Percentiles rank a stretch among this genome's conserved stretches.
Conservation (phyloP, 176 grass and related monocot genomes). For the Metroxylon sagu region DNA sequence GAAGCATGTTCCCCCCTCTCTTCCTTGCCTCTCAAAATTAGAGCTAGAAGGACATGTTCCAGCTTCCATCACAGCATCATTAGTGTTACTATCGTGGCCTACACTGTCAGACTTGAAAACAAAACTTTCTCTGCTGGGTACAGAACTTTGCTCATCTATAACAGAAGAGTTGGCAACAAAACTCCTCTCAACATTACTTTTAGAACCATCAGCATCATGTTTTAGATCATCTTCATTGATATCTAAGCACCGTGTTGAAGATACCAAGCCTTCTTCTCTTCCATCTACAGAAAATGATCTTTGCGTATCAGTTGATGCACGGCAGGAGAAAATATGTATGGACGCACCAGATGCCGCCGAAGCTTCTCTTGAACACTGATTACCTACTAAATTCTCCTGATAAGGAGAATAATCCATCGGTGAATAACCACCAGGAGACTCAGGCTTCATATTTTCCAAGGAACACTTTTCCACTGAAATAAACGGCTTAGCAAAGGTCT, state of each 20-base stretch:
- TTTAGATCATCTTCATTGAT: conserved; percentile 30
- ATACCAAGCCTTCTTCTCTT: conserved; percentile 29
- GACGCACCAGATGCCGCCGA: conserved; percentile 28
- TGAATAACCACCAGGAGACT: conserved; percentile 52
- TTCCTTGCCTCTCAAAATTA: conserved; percentile 16
- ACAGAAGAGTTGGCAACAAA: conserved; percentile 39
- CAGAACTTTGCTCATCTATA: conserved; percentile 21
- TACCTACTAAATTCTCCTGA: conserved; percentile 14
- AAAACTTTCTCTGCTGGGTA: conserved; percentile 4
- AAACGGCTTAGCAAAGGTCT: no score
- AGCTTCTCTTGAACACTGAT: conserved; percentile 36
- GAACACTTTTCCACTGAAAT: no score
- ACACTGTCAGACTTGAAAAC: conserved; percentile 27
- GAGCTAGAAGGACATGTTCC: conserved; percentile 14
- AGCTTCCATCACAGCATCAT: conserved; percentile 15
- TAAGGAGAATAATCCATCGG: conserved; percentile 93
- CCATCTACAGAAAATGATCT: conserved; percentile 26
- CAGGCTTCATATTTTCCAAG: conserved; percentile 2
- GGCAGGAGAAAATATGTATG: conserved; percentile 6
- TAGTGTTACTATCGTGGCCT: not conserved
- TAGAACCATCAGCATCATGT: conserved; percentile 16
- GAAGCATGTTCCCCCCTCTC: conserved; percentile 14
- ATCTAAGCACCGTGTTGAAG: conserved; percentile 44
- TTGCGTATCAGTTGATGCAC: conserved; percentile 15
- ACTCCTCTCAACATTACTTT: conserved; percentile 22